Conservation (phyloP, 257 asterid species). For the Fraxinus anomala region DNA sequence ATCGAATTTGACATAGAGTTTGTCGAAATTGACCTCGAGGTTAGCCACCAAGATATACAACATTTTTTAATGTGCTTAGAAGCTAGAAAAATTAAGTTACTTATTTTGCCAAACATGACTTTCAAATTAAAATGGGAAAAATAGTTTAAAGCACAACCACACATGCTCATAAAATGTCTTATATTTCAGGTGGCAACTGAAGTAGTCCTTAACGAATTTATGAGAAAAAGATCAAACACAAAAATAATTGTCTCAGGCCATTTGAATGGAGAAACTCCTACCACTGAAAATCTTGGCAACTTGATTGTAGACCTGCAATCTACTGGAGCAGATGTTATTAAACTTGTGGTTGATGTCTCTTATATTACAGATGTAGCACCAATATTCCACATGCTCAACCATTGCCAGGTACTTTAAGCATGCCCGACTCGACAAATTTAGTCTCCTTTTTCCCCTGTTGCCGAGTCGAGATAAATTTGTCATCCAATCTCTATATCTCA, state of each 20-base stretch:
- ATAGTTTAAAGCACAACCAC: neutral
- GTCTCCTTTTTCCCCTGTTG: too few relatives aligned
- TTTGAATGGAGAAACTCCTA: constrained; percentile 33
- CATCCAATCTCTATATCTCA: too few relatives aligned
- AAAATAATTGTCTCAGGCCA: constrained; percentile 51
- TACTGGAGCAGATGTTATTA: constrained; percentile 54
- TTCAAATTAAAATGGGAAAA: too few relatives aligned
- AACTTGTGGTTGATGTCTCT: constrained; percentile 56
- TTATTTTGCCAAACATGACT: neutral
- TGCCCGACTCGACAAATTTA: neutral
- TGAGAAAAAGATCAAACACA: constrained; percentile 41
- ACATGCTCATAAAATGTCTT: neutral
- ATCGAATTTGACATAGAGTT: constrained; percentile 54
- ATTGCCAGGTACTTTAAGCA: constrained; percentile 50
- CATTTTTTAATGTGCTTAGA: neutral
- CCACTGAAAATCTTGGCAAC: constrained; percentile 49
- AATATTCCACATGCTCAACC: constrained; percentile 58
- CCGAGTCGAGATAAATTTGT: too few relatives aligned
- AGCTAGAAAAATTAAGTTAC: neutral
- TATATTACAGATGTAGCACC: constrained; percentile 65
- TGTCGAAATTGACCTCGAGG: constrained; percentile 55
- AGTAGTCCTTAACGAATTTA: constrained; percentile 41
- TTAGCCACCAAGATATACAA: constrained; percentile 1
- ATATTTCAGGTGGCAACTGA: constrained; percentile 42
- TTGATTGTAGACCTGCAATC: constrained; percentile 48